Evolutionary conservation across 2,329 filamentous ascomycete species (phyloP).

Genomic region (Myriangium duriaei): DNA sequence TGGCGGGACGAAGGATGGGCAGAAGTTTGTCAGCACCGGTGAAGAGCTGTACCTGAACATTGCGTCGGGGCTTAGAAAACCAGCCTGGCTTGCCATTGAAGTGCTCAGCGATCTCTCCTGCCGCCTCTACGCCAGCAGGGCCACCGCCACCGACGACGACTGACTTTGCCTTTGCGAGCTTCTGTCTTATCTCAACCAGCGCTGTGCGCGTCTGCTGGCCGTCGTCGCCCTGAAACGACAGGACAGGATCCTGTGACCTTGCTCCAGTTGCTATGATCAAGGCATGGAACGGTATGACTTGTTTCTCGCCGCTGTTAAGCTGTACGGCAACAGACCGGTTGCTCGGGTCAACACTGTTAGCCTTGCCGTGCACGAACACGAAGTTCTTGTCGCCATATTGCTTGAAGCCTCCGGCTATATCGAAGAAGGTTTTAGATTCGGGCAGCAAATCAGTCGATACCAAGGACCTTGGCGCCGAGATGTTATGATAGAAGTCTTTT

Average conservation of each 20-base stretch:
- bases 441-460: slow-evolving; percentile 36
- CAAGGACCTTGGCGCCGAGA: slow-evolving; percentile 42
- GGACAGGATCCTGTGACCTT: slow-evolving; percentile 31
- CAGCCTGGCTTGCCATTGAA: slow-evolving; percentile 29
- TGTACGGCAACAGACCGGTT: slow-evolving; percentile 33
- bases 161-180: slow-evolving; percentile 23
- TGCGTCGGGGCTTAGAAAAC: slow-evolving; percentile 27
- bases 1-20: slow-evolving; percentile 26
- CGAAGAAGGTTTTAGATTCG: slow-evolving; percentile 36
- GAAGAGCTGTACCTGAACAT: slow-evolving; percentile 33
- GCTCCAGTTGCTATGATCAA: slow-evolving; percentile 45
- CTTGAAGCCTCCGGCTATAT: slow-evolving; percentile 39
- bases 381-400: slow-evolving; percentile 36
- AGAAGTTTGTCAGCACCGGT: slow-evolving; percentile 30
- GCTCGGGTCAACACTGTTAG: slow-evolving; percentile 33
- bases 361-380: slow-evolving; percentile 39
- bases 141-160: slow-evolving; percentile 27
- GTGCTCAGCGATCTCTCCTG: slow-evolving; percentile 24
- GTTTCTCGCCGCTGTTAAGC: slow-evolving; percentile 20
- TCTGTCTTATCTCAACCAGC: slow-evolving; percentile 20
- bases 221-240: slow-evolving; percentile 30
- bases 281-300: slow-evolving; percentile 37
- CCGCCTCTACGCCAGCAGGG: slow-evolving; percentile 26
- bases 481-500: slow-evolving; percentile 40
- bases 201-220: slow-evolving; percentile 20